Percentiles rank a stretch among this genome's conserved stretches.
These are phyloP conservation scores for Pythium brassicae DNA, from an alignment of 352 stramenopile genomes.

Conservation along the genomic window DNA sequence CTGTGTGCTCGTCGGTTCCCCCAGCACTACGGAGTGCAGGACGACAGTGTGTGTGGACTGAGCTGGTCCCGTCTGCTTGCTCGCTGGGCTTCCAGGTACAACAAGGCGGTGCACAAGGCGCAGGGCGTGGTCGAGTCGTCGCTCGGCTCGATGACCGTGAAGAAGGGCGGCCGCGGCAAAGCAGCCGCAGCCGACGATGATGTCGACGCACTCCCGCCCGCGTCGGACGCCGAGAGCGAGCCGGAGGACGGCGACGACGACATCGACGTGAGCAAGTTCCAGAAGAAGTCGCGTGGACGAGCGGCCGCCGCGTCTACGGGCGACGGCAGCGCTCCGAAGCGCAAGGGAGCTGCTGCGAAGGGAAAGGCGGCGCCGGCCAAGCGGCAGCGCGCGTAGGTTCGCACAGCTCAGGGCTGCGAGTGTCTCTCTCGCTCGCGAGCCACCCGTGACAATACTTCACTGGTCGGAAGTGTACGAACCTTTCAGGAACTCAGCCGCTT, in stretches of 20 bases:
- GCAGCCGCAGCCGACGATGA: conserved; percentile 29
- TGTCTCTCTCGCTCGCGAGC: background rate
- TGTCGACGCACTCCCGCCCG: conserved; percentile 40
- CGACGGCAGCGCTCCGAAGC: conserved; percentile 27
- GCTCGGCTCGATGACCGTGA: conserved; percentile 61
- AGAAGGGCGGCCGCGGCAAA: conserved; percentile 60
- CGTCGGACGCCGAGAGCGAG: conserved; percentile 74
- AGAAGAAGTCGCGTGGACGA: conserved; percentile 61
- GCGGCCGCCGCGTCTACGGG: conserved; percentile 16
- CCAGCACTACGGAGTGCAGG: background rate
- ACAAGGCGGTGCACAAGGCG: conserved; percentile 91
- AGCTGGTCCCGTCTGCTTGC: background rate
- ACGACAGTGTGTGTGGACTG: background rate
- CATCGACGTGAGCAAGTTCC: conserved; percentile 72
- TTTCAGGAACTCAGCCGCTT: no score
- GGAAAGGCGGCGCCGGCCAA: conserved; percentile 51
- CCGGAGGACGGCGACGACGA: conserved; percentile 48
- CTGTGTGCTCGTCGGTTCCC: background rate
- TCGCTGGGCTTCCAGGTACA: conserved; percentile 64
- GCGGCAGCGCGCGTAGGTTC: conserved; percentile 29
- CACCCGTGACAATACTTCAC: background rate
- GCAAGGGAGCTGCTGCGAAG: conserved; percentile 41
- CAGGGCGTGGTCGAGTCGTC: conserved; percentile 90
- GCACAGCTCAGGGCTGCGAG: no score
- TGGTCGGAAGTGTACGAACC: background rate